phyloP scores from a whole-genome alignment of 2,329 filamentous ascomycete species.

The Fusarium poae region DNA sequence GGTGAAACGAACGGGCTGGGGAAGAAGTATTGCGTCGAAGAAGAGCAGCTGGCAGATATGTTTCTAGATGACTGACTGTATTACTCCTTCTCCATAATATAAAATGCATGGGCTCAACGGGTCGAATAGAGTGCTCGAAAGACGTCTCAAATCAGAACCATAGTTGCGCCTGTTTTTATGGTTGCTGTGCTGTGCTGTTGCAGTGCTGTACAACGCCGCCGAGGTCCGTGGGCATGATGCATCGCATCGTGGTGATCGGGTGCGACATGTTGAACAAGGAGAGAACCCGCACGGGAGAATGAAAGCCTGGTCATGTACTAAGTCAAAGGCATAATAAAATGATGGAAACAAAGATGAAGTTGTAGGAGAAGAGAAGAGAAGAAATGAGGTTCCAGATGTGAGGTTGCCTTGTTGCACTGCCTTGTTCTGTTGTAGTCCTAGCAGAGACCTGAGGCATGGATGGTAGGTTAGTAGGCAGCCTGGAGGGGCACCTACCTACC shows the following conservation, averaged over 20 bases:
- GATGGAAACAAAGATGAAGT: not conserved
- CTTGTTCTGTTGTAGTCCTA: slow-evolving; percentile 33
- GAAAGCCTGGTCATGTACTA: not conserved
- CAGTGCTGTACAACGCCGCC: not conserved
- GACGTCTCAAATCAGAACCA: not conserved
- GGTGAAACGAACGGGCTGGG: slow-evolving; percentile 38
- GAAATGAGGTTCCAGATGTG: slow-evolving; percentile 7
- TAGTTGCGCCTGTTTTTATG: not conserved
- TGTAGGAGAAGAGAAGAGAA: slow-evolving; percentile 3
- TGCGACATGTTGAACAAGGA: slow-evolving; percentile 8
- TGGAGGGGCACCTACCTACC: too few species aligned
- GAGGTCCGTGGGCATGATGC: slow-evolving; percentile 17
- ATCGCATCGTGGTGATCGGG: slow-evolving; percentile 28
- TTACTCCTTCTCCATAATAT: slow-evolving; percentile 1
- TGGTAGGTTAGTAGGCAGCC: slow-evolving; percentile 7
- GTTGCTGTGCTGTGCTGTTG: not conserved
- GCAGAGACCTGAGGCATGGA: slow-evolving; percentile 46
- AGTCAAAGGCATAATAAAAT: slow-evolving; percentile 2
- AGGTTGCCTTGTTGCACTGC: slow-evolving; percentile 19
- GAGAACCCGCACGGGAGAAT: not conserved
- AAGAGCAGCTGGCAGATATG: not conserved
- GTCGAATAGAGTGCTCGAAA: not conserved
- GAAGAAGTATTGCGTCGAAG: slow-evolving; percentile 27
- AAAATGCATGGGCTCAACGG: not conserved
- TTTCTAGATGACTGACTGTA: not conserved